Evolutionary conservation across 2,329 filamentous ascomycete genomes (phyloP).

Genomic region (Ophiostoma himal-ulmi): DNA sequence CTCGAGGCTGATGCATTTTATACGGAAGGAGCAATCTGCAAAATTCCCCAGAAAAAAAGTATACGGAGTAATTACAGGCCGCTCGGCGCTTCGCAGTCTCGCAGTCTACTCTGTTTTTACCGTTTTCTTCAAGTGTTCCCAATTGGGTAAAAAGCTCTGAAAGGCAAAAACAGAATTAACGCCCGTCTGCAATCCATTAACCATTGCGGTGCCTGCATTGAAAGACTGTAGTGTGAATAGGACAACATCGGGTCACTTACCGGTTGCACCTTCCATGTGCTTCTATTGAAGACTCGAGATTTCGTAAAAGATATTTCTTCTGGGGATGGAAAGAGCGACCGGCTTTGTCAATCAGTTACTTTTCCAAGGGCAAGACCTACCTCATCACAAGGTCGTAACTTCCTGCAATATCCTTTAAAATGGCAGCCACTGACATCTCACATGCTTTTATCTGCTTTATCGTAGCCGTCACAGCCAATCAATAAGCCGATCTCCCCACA

Average conservation of each 20-base stretch:
- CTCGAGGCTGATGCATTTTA: neutral
- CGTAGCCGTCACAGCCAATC: constrained; percentile 22
- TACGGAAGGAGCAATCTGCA: neutral
- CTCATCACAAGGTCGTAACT: neutral
- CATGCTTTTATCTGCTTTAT: constrained; percentile 17
- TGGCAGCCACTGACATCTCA: constrained; percentile 1
- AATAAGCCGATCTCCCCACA: constrained; percentile 28
- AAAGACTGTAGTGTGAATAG: neutral
- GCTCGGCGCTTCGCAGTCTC: constrained; percentile 7
- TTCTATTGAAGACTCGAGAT: neutral
- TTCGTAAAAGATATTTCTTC: neutral
- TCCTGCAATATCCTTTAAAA: neutral
- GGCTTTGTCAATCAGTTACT: neutral
- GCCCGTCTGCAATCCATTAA: neutral
- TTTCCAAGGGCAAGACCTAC: neutral
- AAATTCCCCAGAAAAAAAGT: neutral
- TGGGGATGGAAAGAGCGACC: neutral
- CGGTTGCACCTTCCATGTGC: neutral
- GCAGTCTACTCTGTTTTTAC: constrained; percentile 9
- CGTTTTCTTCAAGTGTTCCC: constrained; percentile 22
- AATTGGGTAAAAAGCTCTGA: constrained; percentile 17
- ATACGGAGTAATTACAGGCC: neutral
- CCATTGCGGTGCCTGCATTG: constrained; percentile 1
- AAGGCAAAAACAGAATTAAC: neutral
- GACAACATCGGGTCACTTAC: neutral